A percentile compares a stretch with the other conserved stretches of the same genome.
Conservation (phyloP, 106 monocot genomes). For the Platanthera zijinensis region DNA sequence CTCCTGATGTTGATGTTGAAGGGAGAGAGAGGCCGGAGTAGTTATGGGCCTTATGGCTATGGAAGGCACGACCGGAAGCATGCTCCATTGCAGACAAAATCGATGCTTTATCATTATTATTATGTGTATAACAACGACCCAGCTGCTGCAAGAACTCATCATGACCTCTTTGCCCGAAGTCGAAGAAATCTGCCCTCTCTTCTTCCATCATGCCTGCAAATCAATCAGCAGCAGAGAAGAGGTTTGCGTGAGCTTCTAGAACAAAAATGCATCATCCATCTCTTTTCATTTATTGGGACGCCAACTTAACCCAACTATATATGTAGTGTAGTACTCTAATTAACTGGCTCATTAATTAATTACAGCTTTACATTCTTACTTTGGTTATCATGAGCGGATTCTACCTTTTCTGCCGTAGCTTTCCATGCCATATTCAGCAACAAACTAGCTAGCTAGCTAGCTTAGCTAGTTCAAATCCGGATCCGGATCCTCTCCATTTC, state of each 20-base stretch:
- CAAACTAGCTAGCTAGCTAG: neutral
- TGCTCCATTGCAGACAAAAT: conserved; percentile 2
- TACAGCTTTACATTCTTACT: neutral
- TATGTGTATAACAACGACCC: neutral
- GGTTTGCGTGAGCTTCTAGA: conserved; percentile 6
- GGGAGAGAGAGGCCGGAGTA: neutral
- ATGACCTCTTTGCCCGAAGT: neutral
- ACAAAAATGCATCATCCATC: neutral
- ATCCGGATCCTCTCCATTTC: neutral
- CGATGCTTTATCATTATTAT: neutral
- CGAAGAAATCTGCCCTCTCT: neutral
- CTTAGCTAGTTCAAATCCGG: neutral
- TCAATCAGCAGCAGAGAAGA: neutral
- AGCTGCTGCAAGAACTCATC: neutral
- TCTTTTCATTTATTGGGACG: neutral
- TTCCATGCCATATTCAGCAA: neutral
- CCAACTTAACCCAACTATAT: neutral
- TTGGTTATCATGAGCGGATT: neutral
- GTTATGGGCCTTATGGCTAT: neutral
- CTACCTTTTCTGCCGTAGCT: neutral
- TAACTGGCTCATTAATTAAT: too few relatives aligned
- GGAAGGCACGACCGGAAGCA: neutral
- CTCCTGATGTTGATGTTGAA: neutral
- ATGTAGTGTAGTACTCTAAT: too few relatives aligned
- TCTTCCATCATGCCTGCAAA: neutral